Evolutionary conservation across 2,329 filamentous ascomycete genomes (phyloP), one percentile per base, ranked within the genome.

Genomic region (Hypomyces perniciosus): DNA sequence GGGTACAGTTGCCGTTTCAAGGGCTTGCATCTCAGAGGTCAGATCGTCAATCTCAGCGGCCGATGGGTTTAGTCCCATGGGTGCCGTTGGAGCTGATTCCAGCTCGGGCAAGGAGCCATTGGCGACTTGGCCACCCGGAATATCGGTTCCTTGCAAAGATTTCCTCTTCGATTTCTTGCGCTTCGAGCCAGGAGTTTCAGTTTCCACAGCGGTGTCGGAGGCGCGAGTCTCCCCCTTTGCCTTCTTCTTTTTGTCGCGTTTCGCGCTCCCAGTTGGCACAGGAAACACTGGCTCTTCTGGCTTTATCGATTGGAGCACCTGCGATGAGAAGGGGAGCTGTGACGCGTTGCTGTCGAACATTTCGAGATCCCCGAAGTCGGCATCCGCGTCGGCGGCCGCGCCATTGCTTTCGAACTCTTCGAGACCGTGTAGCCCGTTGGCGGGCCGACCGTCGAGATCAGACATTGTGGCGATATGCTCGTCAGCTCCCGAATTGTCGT

Each of bases 291-390:
- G 46, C 9, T 61, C 61, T 27, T 62, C 62, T 26, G 55, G 50
- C 60, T 67, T 68, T 46, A 61, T 44, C n/a, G 63, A 61, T 47
- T 65, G 63, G 28, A 65, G 62, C 8, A 58, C 65, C 46, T 65
- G 62, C 6, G 66, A 65, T 6, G 65, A 62, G 44, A 62, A 64
- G n/a, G 64, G 61, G 10, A 57, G 56, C 39, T 62, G 57, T 41
- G 61, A 57, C 44, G 62, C 56, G 55, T 67, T 69, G 59, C 67
- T 70, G 52, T 70, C 65, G 48, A 70, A 70, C 60, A 70, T 66
- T 44, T 69, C 65, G 46, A 70, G 62, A 27, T 64, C 49, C 26
- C 67, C 68, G 50, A 69, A 69, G 46, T 68, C 64, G 37, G 56
- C 57, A 40, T 68, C 65, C 20, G 58, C 56, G 27, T 52, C 57